Base-by-base conservation (phyloP, 2,329 filamentous ascomycete genomes). In the Paramyrothecium roridum region DNA sequence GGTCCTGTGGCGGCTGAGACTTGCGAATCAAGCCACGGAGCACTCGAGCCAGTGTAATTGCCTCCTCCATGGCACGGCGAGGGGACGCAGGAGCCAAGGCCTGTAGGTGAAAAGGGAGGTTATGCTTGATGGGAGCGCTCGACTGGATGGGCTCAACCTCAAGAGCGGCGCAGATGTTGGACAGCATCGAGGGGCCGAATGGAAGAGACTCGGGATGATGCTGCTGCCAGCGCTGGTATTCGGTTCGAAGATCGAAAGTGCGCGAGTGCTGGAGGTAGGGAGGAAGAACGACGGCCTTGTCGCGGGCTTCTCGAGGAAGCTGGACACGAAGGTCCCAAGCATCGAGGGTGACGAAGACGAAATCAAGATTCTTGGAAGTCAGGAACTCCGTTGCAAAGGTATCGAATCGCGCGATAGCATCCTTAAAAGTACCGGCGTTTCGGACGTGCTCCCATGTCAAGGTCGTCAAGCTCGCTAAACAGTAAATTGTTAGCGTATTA, bases 381-480 rank as follows among this genome's bases (percentile, higher is more conserved):
- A 99, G 80, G 71, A 97, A 91, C 76, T 99, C 93, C 65, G 89
- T 88, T 69, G 92, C 92, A 73, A 97, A 99, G 60, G 88, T 82
- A 75, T 96, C 93, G 77, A 99, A 97, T 65, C 91, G 90, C 76
- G 90, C 91, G 78, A 99, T 89, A 64, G 95, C 95, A 77, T 98
- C 95, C 67, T 93, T 88, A 85, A 98, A 99, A 64, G 92, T 93
- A 64, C 95, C 95, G 72, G 95, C 93, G 74, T 93, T 96, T 72
- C 93, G 90, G 72, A 99, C 95, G 79, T 99, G 93, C 75, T 99
- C 95, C 95, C 95, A 99, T 54, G 95, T 98, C 67, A 99, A 81
- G 63, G 95, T 99, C 48, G 95, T 99, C 73, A 99, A 81, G 79
- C 93, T 97, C 71, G 95, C 93, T 97, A 72, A 63, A 68, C 60